Percentiles rank a stretch among this genome's conserved stretches.
These are phyloP conservation scores for Mrakia blollopis DNA, from an alignment of 768 basidiomycete species.

Conservation along the genomic window DNA sequence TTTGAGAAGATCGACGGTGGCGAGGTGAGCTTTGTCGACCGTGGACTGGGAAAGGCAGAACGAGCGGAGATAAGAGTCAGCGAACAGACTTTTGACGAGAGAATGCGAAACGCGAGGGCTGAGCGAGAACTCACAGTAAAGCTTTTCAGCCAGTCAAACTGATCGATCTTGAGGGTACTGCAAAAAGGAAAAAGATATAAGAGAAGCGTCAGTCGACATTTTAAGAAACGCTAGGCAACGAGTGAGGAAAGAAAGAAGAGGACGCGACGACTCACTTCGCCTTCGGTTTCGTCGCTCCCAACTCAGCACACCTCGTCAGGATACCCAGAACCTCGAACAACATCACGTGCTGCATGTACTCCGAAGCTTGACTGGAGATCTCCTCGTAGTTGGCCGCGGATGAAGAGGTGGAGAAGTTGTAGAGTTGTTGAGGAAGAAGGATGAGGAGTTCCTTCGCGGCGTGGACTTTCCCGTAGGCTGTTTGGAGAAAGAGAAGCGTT, in stretches of 20 bases:
- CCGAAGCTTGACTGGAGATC: slow-evolving; percentile 35
- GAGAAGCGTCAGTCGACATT: background rate
- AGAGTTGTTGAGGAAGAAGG: slow-evolving; percentile 38
- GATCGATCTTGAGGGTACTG: slow-evolving; percentile 42
- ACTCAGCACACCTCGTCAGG: slow-evolving; percentile 38
- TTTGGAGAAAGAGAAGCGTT: background rate
- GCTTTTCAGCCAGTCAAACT: slow-evolving; percentile 42
- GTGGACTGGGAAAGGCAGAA: slow-evolving; percentile 27
- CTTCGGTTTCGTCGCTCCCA: slow-evolving; percentile 37
- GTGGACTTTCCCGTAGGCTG: slow-evolving; percentile 69
- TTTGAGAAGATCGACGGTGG: slow-evolving; percentile 35
- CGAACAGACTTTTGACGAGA: too few relatives aligned
- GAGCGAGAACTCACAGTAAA: slow-evolving; percentile 33
- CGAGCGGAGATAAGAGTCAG: slow-evolving; percentile 30
- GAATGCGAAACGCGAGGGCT: slow-evolving; percentile 10
- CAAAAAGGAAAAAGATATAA: background rate
- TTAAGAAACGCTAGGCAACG: too few relatives aligned
- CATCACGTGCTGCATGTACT: slow-evolving; percentile 38
- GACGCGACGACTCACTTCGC: slow-evolving; percentile 34
- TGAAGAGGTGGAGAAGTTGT: slow-evolving; percentile 30
- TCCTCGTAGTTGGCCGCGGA: slow-evolving; percentile 32
- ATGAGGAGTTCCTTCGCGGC: slow-evolving; percentile 50
- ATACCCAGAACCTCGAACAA: slow-evolving; percentile 40
- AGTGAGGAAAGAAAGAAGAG: background rate
- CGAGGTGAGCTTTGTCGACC: slow-evolving; percentile 30